phyloP scores from a whole-genome alignment of 2,329 filamentous ascomycete genomes.

The Stagonosporopsis cucurbitacearum region DNA sequence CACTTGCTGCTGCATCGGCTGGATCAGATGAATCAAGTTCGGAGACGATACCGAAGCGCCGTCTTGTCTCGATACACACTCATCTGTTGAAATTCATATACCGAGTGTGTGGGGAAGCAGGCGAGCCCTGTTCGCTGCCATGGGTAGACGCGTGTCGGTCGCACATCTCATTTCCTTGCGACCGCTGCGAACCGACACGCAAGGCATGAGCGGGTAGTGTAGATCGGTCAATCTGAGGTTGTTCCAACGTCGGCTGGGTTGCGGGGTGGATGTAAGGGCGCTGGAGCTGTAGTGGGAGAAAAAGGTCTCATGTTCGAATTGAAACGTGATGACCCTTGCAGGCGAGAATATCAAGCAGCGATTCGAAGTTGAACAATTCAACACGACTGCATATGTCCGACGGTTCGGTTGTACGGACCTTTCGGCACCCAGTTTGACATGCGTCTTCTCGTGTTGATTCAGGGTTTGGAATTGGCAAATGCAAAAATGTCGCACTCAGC shows the following conservation, averaged over 20 bases:
- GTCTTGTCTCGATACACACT: too few species aligned
- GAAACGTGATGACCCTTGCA: neutral
- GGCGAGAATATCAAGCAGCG: neutral
- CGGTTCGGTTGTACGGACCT: too few species aligned
- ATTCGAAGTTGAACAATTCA: too few species aligned
- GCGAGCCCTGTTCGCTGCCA: neutral
- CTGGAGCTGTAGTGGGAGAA: neutral
- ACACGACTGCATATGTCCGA: too few species aligned
- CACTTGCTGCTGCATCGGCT: neutral
- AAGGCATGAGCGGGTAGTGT: conserved; percentile 6
- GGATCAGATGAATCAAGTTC: neutral
- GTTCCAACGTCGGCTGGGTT: conserved; percentile 9
- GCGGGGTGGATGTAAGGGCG: conserved; percentile 3
- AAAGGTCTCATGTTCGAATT: neutral
- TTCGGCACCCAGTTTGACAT: too few species aligned
- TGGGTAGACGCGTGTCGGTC: conserved; percentile 10
- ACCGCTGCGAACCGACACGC: conserved; percentile 8
- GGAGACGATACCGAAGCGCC: neutral
- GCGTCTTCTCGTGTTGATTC: too few species aligned
- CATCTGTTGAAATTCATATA: too few species aligned
- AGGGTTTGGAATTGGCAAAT: too few species aligned
- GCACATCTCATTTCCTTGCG: conserved; percentile 16
- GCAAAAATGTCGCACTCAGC: too few species aligned
- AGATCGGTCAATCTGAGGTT: conserved; percentile 11
- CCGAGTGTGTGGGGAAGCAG: conserved; percentile 4